These are phyloP conservation scores for Chrysoporthe deuterocubensis DNA, from an alignment of 2,329 filamentous ascomycete genomes.

Conservation along the genomic window DNA sequence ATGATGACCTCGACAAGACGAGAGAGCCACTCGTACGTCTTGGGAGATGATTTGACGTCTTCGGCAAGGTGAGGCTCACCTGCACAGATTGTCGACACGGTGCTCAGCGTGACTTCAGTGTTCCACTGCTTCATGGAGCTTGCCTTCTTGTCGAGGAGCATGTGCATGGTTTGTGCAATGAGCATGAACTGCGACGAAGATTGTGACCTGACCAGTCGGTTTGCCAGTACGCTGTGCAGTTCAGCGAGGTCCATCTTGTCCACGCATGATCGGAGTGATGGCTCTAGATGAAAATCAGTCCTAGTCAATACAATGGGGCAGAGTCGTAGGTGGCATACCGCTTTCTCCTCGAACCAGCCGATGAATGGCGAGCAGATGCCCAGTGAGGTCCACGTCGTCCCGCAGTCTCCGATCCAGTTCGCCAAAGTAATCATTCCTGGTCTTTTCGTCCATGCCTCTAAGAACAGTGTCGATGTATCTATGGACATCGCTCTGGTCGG, in stretches of 20 bases:
- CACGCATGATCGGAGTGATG: conserved; percentile 16
- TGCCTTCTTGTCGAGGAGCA: conserved; percentile 55
- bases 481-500: conserved; percentile 37
- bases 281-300: conserved; percentile 17
- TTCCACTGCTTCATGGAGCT: conserved; percentile 62
- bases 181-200: conserved; percentile 41
- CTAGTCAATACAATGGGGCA: neutral
- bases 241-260: conserved; percentile 43
- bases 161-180: conserved; percentile 46
- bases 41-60: conserved; percentile 38
- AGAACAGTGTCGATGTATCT: conserved; percentile 37
- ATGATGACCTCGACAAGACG: conserved; percentile 60
- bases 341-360: conserved; percentile 40
- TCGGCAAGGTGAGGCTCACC: conserved; percentile 27
- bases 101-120: conserved; percentile 56
- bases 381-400: conserved; percentile 39
- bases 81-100: conserved; percentile 44
- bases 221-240: conserved; percentile 47
- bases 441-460: conserved; percentile 31
- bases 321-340: conserved; percentile 15
- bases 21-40: conserved; percentile 53
- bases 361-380: conserved; percentile 50
- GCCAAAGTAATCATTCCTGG: conserved; percentile 45
- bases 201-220: conserved; percentile 37
- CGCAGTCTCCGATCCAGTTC: conserved; percentile 42